Conservation (phyloP, 306 rosid species). For the Cicer arietinum region DNA sequence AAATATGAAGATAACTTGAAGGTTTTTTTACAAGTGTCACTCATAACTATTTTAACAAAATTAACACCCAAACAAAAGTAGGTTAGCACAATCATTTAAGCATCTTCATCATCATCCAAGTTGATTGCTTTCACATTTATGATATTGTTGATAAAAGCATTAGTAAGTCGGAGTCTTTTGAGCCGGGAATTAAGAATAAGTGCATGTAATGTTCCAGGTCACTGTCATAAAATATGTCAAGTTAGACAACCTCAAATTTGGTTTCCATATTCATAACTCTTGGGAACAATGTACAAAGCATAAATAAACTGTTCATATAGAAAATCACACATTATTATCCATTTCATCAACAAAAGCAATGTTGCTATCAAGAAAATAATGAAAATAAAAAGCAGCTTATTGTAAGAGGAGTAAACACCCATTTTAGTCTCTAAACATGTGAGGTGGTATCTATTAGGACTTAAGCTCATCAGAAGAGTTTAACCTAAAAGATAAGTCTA, state of each 20-base stretch:
- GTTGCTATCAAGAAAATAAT: not conserved
- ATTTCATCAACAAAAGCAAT: not conserved
- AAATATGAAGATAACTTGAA: no score
- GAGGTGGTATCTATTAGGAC: not conserved
- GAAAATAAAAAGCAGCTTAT: not conserved
- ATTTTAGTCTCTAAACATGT: not conserved
- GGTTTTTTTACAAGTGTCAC: no score
- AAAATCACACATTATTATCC: slow-evolving; percentile 3
- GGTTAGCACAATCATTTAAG: no score
- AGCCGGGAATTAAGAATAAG: slow-evolving; percentile 92
- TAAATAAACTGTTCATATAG: slow-evolving; percentile 9
- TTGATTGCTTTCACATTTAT: no score
- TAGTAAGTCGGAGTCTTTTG: slow-evolving; percentile 85
- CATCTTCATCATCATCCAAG: no score
- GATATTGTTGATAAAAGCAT: no score
- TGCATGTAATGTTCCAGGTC: slow-evolving; percentile 99
- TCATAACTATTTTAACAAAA: no score
- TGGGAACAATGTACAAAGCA: slow-evolving; percentile 3
- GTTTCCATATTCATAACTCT: not conserved
- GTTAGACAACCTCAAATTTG: slow-evolving; percentile 17
- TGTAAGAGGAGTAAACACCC: no score
- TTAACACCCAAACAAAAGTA: no score
- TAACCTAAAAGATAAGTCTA: no score
- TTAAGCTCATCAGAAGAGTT: no score
- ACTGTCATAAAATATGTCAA: slow-evolving; percentile 61